Percentiles rank a stretch among this genome's conserved stretches.
These are phyloP conservation scores for Magnusiomyces tetraspermus DNA, from an alignment of 1,139 yeast species.

Conservation along the genomic window DNA sequence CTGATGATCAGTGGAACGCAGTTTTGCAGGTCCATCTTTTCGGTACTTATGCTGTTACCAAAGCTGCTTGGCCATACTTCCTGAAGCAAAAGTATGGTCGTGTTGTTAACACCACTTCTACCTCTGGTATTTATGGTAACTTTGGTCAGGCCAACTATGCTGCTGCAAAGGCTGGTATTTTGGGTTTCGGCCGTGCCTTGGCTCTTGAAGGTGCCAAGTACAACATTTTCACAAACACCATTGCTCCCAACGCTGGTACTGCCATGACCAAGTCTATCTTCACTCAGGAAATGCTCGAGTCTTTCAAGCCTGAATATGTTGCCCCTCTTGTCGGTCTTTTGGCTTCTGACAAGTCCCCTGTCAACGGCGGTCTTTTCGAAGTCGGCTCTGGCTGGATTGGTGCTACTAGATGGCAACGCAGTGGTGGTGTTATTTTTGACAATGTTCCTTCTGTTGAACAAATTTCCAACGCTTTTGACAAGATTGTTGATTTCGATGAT, in stretches of 20 bases:
- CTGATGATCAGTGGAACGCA: slow-evolving; percentile 73
- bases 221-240: slow-evolving; percentile 67
- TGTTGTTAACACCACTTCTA: slow-evolving; percentile 82
- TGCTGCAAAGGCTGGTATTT: slow-evolving; percentile 82
- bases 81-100: slow-evolving; percentile 69
- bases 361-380: slow-evolving; percentile 59
- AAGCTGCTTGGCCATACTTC: slow-evolving; percentile 91
- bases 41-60: slow-evolving; percentile 75
- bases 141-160: slow-evolving; percentile 97
- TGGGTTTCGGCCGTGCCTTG: slow-evolving; percentile 75
- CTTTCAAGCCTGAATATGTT: slow-evolving; percentile 80
- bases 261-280: slow-evolving; percentile 91
- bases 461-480: slow-evolving; percentile 56
- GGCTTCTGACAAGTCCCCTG: slow-evolving; percentile 63
- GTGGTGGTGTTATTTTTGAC: slow-evolving; percentile 70
- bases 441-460: slow-evolving; percentile 55
- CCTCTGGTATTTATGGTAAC: slow-evolving; percentile 95
- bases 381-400: slow-evolving; percentile 94
- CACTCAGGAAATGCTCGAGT: slow-evolving; percentile 66
- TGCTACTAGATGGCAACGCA: slow-evolving; percentile 89
- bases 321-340: slow-evolving; percentile 81
- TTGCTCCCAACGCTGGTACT: slow-evolving; percentile 97
- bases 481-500: slow-evolving; percentile 54
- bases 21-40: slow-evolving; percentile 75
- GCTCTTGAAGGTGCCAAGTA: slow-evolving; percentile 83